Percentiles rank a stretch among this genome's conserved stretches.
Conservation (phyloP, 768 basidiomycete genomes). For the Suillus discolor region DNA sequence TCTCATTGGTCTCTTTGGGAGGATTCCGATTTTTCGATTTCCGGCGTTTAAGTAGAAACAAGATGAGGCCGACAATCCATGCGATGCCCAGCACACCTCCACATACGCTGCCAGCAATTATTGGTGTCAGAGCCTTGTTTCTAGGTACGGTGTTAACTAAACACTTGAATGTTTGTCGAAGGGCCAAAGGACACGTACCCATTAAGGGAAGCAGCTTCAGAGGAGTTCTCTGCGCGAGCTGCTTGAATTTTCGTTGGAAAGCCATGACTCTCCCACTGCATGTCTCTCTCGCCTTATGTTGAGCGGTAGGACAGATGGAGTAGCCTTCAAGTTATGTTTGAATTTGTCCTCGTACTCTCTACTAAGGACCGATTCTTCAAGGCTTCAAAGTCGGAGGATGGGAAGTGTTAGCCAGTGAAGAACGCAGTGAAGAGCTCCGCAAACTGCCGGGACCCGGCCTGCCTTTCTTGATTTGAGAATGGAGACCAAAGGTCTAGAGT, state of each 20-base stretch:
- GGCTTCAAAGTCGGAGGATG: not conserved
- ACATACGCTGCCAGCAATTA: slow-evolving; percentile 61
- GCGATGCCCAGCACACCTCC: slow-evolving; percentile 52
- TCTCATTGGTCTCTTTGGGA: slow-evolving; percentile 40
- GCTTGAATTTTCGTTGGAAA: not conserved
- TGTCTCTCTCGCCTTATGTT: not conserved
- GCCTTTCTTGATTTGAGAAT: too few species aligned
- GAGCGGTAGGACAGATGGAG: not conserved
- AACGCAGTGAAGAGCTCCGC: not conserved
- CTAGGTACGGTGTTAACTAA: slow-evolving; percentile 29
- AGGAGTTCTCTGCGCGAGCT: slow-evolving; percentile 32
- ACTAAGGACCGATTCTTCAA: not conserved
- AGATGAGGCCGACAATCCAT: slow-evolving; percentile 51
- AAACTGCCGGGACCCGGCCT: not conserved
- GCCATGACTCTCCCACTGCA: not conserved
- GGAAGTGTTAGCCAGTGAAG: too few species aligned
- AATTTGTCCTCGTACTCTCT: not conserved
- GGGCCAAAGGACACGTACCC: slow-evolving; percentile 31
- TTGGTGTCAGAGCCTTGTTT: slow-evolving; percentile 57
- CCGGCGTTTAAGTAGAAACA: slow-evolving; percentile 58
- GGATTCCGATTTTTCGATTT: slow-evolving; percentile 47
- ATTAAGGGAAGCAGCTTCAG: slow-evolving; percentile 41
- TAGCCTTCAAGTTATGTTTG: not conserved
- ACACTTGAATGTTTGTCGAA: not conserved
- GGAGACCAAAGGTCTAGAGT: too few species aligned